Evolutionary conservation across 2,329 filamentous ascomycete genomes (phyloP).

Genomic region (Aschersonia sp.): DNA sequence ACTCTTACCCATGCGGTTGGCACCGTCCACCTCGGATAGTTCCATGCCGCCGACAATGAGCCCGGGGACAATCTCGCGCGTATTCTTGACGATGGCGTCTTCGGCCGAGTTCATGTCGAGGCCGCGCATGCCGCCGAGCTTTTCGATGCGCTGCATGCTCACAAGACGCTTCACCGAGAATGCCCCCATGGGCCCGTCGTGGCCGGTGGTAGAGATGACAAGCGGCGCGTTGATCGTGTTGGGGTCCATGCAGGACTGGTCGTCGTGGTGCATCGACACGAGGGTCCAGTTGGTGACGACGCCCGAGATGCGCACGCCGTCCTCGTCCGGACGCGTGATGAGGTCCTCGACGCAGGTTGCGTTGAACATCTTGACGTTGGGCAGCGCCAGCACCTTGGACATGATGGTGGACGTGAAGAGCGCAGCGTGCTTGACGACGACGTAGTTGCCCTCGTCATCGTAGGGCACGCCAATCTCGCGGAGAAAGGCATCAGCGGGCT

Average conservation of each 20-base stretch:
- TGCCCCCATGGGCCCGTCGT: constrained; percentile 81
- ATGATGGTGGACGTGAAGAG: constrained; percentile 83
- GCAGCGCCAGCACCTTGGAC: constrained; percentile 67
- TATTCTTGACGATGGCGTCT: constrained; percentile 86
- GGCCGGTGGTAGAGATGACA: constrained; percentile 79
- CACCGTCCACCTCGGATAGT: constrained; percentile 76
- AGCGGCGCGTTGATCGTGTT: constrained; percentile 92
- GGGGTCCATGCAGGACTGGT: constrained; percentile 92
- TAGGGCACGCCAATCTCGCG: constrained; percentile 69
- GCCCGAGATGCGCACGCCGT: constrained; percentile 58
- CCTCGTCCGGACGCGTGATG: constrained; percentile 57
- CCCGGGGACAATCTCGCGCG: constrained; percentile 74
- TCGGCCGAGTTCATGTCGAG: constrained; percentile 86
- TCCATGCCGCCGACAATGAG: constrained; percentile 94
- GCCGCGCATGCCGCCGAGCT: constrained; percentile 82
- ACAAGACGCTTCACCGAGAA: constrained; percentile 87
- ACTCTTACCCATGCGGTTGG: constrained; percentile 66
- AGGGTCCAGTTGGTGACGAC: constrained; percentile 96
- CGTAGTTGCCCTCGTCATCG: constrained; percentile 77
- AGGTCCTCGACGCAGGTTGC: constrained; percentile 85
- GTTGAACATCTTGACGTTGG: constrained; percentile 94
- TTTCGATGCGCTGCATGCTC: constrained; percentile 69
- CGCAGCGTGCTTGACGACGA: constrained; percentile 87
- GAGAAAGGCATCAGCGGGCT: constrained; percentile 77
- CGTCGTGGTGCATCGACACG: constrained; percentile 73